phyloP scores from a whole-genome alignment of 805 yeast species.

The Priceomyces medius region DNA sequence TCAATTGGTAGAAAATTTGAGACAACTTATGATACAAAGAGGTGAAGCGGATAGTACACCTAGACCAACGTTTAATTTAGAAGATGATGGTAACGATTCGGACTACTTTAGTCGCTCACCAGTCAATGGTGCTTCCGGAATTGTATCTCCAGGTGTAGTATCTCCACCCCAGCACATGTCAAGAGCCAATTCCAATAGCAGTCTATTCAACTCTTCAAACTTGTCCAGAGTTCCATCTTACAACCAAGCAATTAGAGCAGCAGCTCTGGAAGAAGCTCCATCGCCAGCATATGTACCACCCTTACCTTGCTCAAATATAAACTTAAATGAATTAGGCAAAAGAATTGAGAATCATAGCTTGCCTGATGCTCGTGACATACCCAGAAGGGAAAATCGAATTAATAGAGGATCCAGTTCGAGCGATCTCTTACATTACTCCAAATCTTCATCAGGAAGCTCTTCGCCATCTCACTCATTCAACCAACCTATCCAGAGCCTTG shows the following conservation, averaged over 20 bases:
- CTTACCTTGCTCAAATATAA: conserved; percentile 38
- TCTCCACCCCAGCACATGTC: conserved; percentile 63
- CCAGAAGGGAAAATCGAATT: conserved; percentile 15
- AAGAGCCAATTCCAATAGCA: conserved; percentile 50
- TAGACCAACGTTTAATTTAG: conserved; percentile 7
- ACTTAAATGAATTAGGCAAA: conserved; percentile 29
- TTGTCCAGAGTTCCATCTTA: conserved; percentile 83
- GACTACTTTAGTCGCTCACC: conserved; percentile 34
- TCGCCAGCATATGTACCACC: conserved; percentile 75
- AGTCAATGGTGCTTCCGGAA: conserved; percentile 9
- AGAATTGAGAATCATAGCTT: conserved; percentile 23
- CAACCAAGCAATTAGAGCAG: conserved; percentile 67
- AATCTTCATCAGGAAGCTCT: conserved; percentile 8
- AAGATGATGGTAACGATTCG: conserved; percentile 1
- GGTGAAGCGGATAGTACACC: conserved; percentile 18
- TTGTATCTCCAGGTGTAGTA: conserved; percentile 37
- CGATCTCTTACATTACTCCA: conserved; percentile 16
- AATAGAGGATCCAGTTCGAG: conserved; percentile 26
- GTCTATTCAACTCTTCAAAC: conserved; percentile 13
- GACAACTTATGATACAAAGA: conserved; percentile 50
- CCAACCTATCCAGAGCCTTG: not conserved
- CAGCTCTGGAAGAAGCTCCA: conserved; percentile 47
- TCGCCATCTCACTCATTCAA: conserved; percentile 3
- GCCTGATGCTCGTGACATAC: conserved; percentile 8
- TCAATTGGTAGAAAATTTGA: conserved; percentile 51